These are phyloP conservation scores for Malus domestica DNA, from an alignment of 306 rosid genomes.

Conservation along the genomic window DNA sequence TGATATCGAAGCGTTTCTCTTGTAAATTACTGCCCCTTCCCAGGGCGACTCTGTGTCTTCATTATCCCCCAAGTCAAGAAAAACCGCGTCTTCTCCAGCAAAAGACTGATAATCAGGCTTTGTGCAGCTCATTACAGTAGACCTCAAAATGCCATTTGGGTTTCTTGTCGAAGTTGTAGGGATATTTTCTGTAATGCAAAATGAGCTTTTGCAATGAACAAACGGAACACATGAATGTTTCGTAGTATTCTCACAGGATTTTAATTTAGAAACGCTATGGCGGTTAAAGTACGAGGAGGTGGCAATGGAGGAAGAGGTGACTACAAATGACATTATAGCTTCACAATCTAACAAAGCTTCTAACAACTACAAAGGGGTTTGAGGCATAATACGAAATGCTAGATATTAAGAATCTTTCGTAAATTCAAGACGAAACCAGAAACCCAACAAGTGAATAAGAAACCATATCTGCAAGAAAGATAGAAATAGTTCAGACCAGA, in stretches of 20 bases:
- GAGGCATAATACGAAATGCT: not conserved
- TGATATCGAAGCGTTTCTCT: slow-evolving; percentile 49
- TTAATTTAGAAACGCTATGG: slow-evolving; percentile 21
- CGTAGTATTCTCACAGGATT: slow-evolving; percentile 13
- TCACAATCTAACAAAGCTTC: not conserved
- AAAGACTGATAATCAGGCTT: slow-evolving; percentile 24
- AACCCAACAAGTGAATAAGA: not conserved
- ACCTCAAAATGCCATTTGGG: slow-evolving; percentile 10
- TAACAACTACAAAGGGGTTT: not conserved
- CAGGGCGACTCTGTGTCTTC: slow-evolving; percentile 56
- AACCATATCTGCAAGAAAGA: slow-evolving; percentile 16
- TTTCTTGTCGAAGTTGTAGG: slow-evolving; percentile 10
- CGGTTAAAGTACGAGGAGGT: slow-evolving; percentile 30
- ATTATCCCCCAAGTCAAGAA: slow-evolving; percentile 37
- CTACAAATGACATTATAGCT: slow-evolving; percentile 47
- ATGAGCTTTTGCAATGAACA: slow-evolving; percentile 8
- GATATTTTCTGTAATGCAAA: slow-evolving; percentile 6
- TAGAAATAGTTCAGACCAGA: not conserved
- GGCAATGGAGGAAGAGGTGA: slow-evolving; percentile 31
- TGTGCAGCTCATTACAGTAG: slow-evolving; percentile 27
- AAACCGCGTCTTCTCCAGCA: slow-evolving; percentile 21
- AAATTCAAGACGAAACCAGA: not conserved
- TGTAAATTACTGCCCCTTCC: slow-evolving; percentile 87
- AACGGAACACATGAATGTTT: slow-evolving; percentile 21
- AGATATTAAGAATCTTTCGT: not conserved